Evolutionary conservation across 2,329 filamentous ascomycete genomes (phyloP), one percentile per base, ranked within the genome.

Genomic region (Taxawa tesnikishii): DNA sequence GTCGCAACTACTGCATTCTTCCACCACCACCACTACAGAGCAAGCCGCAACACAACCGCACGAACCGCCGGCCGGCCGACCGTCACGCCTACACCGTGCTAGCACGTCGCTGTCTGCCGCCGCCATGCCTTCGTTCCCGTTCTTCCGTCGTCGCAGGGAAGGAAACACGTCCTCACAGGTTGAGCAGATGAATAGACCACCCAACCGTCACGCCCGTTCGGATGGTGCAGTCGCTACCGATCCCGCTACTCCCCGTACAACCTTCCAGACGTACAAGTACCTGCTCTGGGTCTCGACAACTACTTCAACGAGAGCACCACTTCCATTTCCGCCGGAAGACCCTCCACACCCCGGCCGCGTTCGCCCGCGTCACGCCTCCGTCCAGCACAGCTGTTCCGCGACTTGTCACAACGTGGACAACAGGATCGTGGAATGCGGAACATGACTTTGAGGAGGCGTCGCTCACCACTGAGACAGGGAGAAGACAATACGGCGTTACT

Each of bases 401-500:
- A 42, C 32, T 44, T 51, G 13, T 37, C 50, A 12, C 35, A 47
- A 4, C 38, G 47, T 12, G 38, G 54, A 5, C 39, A 50, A 34
- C 46, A 52, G 9, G 48, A 54, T 28, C 41, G 53, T 19, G 44
- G 48, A 6, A 15, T 34, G 23, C 26, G 38, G 9, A 33, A 17
- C 10, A 26, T 29, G 13, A 9, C 16, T 11, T 15, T 25, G 18
- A 15, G 23, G 7, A 30, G 34, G 13, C 15, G 13, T 8, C 15
- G 15, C 15, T 21, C 28, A 21, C 17, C 28, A 13, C 10, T 16
- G 11, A 3, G 12, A 8, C 16, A 15, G 10, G 63, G 64, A 39
- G 71, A 75, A 44, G 73, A 79, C 44, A 72, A 75, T 45, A 73
- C 71, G 3, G 70, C 70, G n/a, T 58, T 66, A 47, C 55, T 78